Conservation (phyloP, 148 eudicot species). For the Talinum fruticosum region DNA sequence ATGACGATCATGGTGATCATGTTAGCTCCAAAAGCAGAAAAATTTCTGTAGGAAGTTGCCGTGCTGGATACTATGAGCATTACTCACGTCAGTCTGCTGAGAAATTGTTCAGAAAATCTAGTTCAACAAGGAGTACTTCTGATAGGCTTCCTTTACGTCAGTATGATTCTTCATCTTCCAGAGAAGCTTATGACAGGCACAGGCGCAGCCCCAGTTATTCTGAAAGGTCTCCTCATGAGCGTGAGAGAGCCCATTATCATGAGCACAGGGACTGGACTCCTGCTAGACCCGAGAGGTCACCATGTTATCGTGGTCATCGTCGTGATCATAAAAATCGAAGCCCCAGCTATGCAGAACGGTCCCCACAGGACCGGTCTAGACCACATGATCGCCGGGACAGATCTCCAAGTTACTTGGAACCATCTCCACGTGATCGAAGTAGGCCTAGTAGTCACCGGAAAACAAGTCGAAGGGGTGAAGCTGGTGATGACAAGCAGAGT, state of each 20-base stretch:
- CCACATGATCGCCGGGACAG: conserved; percentile 31
- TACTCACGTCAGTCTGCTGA: conserved; percentile 49
- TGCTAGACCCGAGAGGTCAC: conserved; percentile 53
- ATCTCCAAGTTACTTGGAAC: conserved; percentile 42
- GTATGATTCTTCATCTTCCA: conserved; percentile 51
- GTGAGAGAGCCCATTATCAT: conserved; percentile 58
- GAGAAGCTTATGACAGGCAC: conserved; percentile 50
- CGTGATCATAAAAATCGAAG: conserved; percentile 32
- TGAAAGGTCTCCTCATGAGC: conserved; percentile 58
- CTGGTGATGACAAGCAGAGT: conserved; percentile 42
- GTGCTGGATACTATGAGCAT: conserved; percentile 45
- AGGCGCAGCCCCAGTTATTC: conserved; percentile 64
- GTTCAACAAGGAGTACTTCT: conserved; percentile 42
- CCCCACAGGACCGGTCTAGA: conserved; percentile 33
- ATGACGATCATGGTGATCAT: conserved; percentile 57
- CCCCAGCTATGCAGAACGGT: conserved; percentile 35
- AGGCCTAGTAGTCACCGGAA: conserved; percentile 42
- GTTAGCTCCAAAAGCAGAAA: conserved; percentile 60
- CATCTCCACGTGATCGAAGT: conserved; percentile 41
- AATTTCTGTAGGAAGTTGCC: conserved; percentile 57
- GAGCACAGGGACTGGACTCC: conserved; percentile 61
- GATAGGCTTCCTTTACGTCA: conserved; percentile 64
- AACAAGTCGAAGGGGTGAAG: conserved; percentile 44
- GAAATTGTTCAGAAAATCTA: conserved; percentile 41
- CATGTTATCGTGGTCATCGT: conserved; percentile 32